Base-by-base conservation (phyloP, 129 eudicot species). In the Flaveria linearis region DNA sequence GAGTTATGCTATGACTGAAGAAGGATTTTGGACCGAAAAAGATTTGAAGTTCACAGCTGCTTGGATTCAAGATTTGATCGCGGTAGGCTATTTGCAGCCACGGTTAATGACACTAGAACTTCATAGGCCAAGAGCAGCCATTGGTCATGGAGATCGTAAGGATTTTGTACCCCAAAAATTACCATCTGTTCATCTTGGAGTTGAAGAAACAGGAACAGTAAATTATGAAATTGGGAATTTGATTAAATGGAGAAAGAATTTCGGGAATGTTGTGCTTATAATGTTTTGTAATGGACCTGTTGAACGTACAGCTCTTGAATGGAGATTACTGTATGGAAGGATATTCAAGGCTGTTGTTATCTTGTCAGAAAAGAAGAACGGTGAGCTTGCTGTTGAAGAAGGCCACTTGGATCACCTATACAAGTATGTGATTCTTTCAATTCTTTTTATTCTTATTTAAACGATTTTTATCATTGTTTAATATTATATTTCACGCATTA, bases 181-280 rank as follows among this genome's bases (percentile, higher is more conserved):
- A 62, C 99, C 99, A 0, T 91, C 99, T 64, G 92, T 91, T 60
- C 99, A 95, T 87, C 97, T 95, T 73, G 99, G 99, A 42, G 99
- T 95, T 50, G 97, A 91, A 85, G 99, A 95, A 82, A 91, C 87
- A 0, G 97, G 99, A 62, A 89, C 90, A 0, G 99, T 95, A 71
- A 95, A 91, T 85, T 87, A 91, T 77, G 99, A 95, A 83, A 91
- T 95, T 69, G 99, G 92, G 80, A 89, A 95, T 80, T 82, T 95
- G 81, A 91, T 95, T 25, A 62, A 78, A 60, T 95, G 99, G 99
- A 86, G 99, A 88, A 95, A 95, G 90, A 84, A 86, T 84, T 91
- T 95, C 14, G 99, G 99, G 75, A 95, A 95, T 85, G 88, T 95
- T 69, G 99, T 95, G 79, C 89, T 95, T 52, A 77, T 95, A 63